phyloP scores from a whole-genome alignment of 1,139 yeast species.

The Dujonia santamariae region DNA sequence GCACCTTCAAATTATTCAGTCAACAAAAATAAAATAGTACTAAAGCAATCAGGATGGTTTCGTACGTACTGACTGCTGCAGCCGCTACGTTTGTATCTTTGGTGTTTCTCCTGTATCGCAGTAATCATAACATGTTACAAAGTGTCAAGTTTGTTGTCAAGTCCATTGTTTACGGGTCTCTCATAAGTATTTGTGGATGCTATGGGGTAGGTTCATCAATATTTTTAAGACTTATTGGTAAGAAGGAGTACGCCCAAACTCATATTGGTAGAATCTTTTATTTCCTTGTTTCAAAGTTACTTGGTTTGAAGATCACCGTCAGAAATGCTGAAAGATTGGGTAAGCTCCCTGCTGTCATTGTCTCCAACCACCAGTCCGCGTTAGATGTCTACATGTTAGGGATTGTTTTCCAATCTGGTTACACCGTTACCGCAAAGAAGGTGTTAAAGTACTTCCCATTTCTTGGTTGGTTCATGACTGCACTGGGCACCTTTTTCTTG shows the following conservation, averaged over 20 bases:
- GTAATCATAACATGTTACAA: too few relatives aligned
- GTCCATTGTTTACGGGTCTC: conserved; percentile 49
- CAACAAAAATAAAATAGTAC: too few relatives aligned
- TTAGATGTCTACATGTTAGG: conserved; percentile 82
- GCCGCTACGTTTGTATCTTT: too few relatives aligned
- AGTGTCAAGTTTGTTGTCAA: conserved; percentile 51
- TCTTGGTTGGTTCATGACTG: conserved; percentile 92
- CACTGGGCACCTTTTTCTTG: conserved; percentile 87
- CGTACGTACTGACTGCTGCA: too few relatives aligned
- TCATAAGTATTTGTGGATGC: conserved; percentile 59
- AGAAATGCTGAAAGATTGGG: conserved; percentile 52
- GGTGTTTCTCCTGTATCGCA: too few relatives aligned
- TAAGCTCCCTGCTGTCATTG: conserved; percentile 73
- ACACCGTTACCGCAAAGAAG: conserved; percentile 90
- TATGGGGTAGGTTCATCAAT: conserved; percentile 80
- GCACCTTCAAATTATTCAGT: too few relatives aligned
- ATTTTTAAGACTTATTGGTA: conserved; percentile 63
- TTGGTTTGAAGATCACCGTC: conserved; percentile 70
- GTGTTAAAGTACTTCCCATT: conserved; percentile 85
- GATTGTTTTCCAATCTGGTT: conserved; percentile 78
- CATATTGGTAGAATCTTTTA: conserved; percentile 84
- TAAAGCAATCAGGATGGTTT: too few relatives aligned
- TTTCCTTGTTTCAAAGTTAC: conserved; percentile 49
- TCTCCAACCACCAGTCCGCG: conserved; percentile 91
- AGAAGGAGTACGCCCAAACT: conserved; percentile 82